A percentile compares a stretch with the other conserved stretches of the same genome.
Evolutionary conservation across 805 yeast genomes (phyloP).

Genomic region (Candida suzukii): DNA sequence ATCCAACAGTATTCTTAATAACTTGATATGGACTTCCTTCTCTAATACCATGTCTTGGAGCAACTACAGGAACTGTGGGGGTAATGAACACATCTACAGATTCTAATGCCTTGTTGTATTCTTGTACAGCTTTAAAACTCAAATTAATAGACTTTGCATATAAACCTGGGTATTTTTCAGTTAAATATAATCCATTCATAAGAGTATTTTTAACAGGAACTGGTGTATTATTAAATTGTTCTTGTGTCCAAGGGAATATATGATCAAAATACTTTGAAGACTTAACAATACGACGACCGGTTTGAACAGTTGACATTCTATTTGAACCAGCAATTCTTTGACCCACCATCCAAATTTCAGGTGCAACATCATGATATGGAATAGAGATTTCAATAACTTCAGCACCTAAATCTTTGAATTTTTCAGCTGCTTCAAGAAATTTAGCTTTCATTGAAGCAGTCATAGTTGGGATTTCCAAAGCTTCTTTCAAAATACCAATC

Average conservation of each 20-base stretch:
- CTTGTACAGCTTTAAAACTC: slow-evolving; percentile 24
- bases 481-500: slow-evolving; percentile 28
- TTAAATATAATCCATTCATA: slow-evolving; percentile 25
- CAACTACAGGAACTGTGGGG: slow-evolving; percentile 24
- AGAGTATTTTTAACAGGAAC: slow-evolving; percentile 17
- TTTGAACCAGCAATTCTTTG: slow-evolving; percentile 18
- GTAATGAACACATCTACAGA: slow-evolving; percentile 27
- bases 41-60: slow-evolving; percentile 21
- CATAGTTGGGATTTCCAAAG: slow-evolving; percentile 27
- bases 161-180: slow-evolving; percentile 25
- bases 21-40: slow-evolving; percentile 19
- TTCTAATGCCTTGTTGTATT: slow-evolving; percentile 23
- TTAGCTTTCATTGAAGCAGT: slow-evolving; percentile 20
- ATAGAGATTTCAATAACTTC: slow-evolving; percentile 27
- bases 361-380: slow-evolving; percentile 29
- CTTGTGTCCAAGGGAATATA: slow-evolving; percentile 12
- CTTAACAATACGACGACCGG: slow-evolving; percentile 17
- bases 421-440: slow-evolving; percentile 22
- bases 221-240: slow-evolving; percentile 12
- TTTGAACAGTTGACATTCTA: slow-evolving; percentile 10
- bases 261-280: slow-evolving; percentile 13
- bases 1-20: slow-evolving; percentile 24
- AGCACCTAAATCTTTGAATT: slow-evolving; percentile 25
- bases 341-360: slow-evolving; percentile 30
- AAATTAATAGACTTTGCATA: slow-evolving; percentile 27